A percentile compares a stretch with the other conserved stretches of the same genome.
phyloP scores from a whole-genome alignment of 306 rosid genomes.

The cucumber (Cucumis sativus) region DNA sequence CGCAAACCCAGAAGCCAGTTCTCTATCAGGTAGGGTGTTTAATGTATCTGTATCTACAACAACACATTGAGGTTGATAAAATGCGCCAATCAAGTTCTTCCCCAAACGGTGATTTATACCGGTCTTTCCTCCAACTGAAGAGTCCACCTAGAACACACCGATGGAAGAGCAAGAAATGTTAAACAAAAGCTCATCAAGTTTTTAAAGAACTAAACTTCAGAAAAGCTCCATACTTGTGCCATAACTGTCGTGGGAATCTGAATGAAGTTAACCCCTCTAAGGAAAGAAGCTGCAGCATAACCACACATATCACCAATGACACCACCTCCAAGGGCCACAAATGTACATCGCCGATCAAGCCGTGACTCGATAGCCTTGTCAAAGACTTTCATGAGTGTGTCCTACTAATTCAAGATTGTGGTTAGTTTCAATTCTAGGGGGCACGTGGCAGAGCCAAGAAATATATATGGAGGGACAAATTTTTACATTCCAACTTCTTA shows the following conservation, averaged over 20 bases:
- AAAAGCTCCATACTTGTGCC: constrained; percentile 61
- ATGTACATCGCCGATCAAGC: constrained; percentile 64
- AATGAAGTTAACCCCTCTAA: constrained; percentile 88
- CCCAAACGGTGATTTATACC: constrained; percentile 93
- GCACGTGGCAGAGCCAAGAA: not conserved
- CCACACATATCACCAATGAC: constrained; percentile 98
- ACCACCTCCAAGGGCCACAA: constrained; percentile 98
- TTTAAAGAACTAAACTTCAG: not conserved
- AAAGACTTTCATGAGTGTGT: constrained; percentile 83
- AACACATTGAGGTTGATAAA: constrained; percentile 91
- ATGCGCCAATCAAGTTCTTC: constrained; percentile 89
- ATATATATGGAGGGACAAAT: not conserved
- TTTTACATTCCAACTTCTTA: not conserved
- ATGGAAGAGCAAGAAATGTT: not conserved
- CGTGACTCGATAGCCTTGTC: constrained; percentile 87
- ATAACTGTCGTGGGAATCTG: constrained; percentile 94
- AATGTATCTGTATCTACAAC: constrained; percentile 82
- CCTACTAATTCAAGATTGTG: constrained; percentile 36
- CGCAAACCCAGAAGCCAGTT: constrained; percentile 86
- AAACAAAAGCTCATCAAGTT: not conserved
- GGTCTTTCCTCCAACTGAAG: constrained; percentile 97
- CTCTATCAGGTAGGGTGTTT: constrained; percentile 71
- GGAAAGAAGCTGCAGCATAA: constrained; percentile 75
- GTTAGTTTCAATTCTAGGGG: constrained; percentile 4
- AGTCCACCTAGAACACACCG: constrained; percentile 60